Conservation (phyloP, 2,329 filamentous ascomycete species). For the Dactylellina cionopaga region DNA sequence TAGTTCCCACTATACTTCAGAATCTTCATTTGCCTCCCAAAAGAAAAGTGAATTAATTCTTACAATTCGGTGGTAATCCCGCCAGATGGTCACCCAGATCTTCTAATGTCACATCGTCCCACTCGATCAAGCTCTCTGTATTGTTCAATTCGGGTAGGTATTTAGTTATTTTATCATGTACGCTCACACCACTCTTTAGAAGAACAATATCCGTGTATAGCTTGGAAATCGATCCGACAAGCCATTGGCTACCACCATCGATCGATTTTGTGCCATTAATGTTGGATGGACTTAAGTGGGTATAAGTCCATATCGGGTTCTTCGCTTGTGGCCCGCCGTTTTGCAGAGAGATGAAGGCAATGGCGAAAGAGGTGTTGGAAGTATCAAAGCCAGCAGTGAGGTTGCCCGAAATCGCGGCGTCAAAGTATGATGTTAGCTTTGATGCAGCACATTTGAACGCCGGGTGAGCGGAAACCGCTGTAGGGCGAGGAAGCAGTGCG, state of each 20-base stretch:
- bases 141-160: slow-evolving; percentile 59
- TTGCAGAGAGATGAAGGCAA: slow-evolving; percentile 58
- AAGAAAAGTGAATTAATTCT: slow-evolving; percentile 25
- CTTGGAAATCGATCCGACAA: slow-evolving; percentile 63
- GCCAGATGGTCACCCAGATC: slow-evolving; percentile 61
- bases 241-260: slow-evolving; percentile 61
- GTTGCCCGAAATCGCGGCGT: slow-evolving; percentile 58
- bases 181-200: slow-evolving; percentile 59
- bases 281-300: slow-evolving; percentile 60
- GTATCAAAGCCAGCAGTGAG: slow-evolving; percentile 60
- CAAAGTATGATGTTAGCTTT: slow-evolving; percentile 58
- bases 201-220: slow-evolving; percentile 61
- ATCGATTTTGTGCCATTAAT: slow-evolving; percentile 59
- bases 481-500: slow-evolving; percentile 59
- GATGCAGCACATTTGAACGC: slow-evolving; percentile 57
- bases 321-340: slow-evolving; percentile 53
- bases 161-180: slow-evolving; percentile 59
- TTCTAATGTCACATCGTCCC: slow-evolving; percentile 61
- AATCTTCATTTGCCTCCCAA: too few relatives aligned
- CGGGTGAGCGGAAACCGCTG: slow-evolving; percentile 56
- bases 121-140: slow-evolving; percentile 57
- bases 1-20: too few relatives aligned
- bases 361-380: slow-evolving; percentile 59
- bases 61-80: slow-evolving; percentile 61
- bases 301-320: slow-evolving; percentile 61